Evolutionary conservation across 2,329 filamentous ascomycete genomes (phyloP), one percentile per base, ranked within the genome.

Genomic region (Arthrobotrys iridis): DNA sequence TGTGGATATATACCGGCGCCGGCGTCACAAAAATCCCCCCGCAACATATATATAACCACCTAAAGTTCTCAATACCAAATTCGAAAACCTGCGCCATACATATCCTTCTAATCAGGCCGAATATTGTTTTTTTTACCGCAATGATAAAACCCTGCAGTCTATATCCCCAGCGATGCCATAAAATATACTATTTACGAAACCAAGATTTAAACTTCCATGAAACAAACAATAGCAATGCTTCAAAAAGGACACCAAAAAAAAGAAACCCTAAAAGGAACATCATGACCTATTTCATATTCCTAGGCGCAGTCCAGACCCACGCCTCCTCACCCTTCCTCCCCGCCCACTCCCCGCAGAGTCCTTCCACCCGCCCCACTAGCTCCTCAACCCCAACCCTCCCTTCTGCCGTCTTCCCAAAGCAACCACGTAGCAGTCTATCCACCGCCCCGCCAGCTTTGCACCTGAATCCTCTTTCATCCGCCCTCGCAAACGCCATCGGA

Each of bases 401-500:
- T 28, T 78, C 78, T 28, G 72, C 73, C 13, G 60, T 74, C 66
- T 78, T 79, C 24, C 78, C 79, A 67, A 80, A 79, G 66, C 79
- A 79, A 40, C 77, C 77, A 20, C 60, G 64, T 41, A 80, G 15
- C 71, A 78, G 63, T 3, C 59, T 37, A 37, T 68, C 73, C 26
- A 79, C 78, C 11, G 60, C 63, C 2, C 77, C 76, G 7, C 78
- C 76, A 52, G 30, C 65, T 1, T 63, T 65, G 43, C 77, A 74
- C 24, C 73, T 77, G 45, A 77, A 57, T 4, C 59, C 77, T 33
- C 72, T 66, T 26, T 79, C 78, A 22, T 77, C 78, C 4, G 64
- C 63, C 59, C 78, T 75, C n/a, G 78, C 77, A 72, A 79, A 79
- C 33, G 71, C 78, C 62, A 79, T 63, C 26, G 79, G 79, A 24